phyloP scores from a whole-genome alignment of 2,329 filamentous ascomycete genomes.

The Didymella sp. region DNA sequence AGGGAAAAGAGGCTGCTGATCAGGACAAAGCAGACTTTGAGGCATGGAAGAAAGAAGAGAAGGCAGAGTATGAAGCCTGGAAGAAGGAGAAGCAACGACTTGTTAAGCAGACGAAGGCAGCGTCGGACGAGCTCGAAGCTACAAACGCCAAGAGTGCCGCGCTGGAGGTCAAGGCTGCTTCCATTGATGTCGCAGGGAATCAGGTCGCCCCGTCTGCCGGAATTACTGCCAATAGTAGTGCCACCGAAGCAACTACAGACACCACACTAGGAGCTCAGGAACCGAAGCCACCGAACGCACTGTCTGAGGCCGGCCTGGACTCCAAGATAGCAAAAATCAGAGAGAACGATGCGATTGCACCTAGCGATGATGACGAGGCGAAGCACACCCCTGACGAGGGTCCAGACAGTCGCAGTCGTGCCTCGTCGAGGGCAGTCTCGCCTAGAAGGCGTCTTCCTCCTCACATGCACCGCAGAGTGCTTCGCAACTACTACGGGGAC shows the following conservation, averaged over 20 bases:
- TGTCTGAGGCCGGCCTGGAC: not conserved
- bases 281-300: not conserved
- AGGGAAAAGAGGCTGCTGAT: conserved; percentile 41
- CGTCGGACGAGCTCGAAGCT: not conserved
- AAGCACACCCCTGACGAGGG: not conserved
- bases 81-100: conserved; percentile 25
- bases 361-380: not conserved
- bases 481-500: conserved; percentile 13
- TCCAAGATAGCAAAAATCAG: not conserved
- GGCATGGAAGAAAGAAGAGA: conserved; percentile 45
- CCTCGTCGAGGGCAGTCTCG: not conserved
- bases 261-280: not conserved
- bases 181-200: not conserved
- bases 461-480: conserved; percentile 1
- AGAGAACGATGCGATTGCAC: not conserved
- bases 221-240: not conserved
- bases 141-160: not conserved
- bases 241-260: not conserved
- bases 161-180: not conserved
- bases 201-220: not conserved
- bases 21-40: conserved; percentile 42
- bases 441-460: not conserved
- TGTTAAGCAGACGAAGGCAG: conserved; percentile 7
- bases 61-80: conserved; percentile 33
- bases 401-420: not conserved